Conservation (phyloP, 2,329 filamentous ascomycete species). For the Aspergillus calidoustus region DNA sequence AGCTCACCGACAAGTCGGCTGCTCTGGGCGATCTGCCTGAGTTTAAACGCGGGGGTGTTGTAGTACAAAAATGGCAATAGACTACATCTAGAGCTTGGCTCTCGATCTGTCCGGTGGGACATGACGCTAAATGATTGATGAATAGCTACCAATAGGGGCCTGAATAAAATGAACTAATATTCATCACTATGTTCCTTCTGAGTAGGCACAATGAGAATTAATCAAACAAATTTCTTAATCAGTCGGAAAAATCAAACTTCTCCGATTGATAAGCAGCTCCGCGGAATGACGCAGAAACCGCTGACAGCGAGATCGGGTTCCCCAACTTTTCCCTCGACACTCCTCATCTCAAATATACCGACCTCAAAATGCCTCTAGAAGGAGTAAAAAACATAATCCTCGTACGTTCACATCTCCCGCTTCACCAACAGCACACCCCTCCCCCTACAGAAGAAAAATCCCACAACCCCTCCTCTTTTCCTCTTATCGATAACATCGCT, state of each 20-base stretch:
- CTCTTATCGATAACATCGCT: constrained; percentile 46
- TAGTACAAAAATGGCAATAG: constrained; percentile 56
- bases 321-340: constrained; percentile 8
- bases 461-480: constrained; percentile 23
- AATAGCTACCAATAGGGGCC: constrained; percentile 11
- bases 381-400: constrained; percentile 50
- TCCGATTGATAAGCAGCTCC: constrained; percentile 34
- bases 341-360: constrained; percentile 1
- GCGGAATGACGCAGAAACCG: constrained; percentile 33
- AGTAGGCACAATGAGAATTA: background rate
- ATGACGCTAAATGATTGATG: background rate
- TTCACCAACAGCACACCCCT: background rate
- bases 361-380: constrained; percentile 43
- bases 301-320: constrained; percentile 24
- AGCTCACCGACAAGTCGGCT: constrained; percentile 59
- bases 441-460: constrained; percentile 11
- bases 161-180: background rate
- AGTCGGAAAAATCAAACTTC: background rate
- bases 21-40: constrained; percentile 53
- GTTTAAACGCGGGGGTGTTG: constrained; percentile 56
- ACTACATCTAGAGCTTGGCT: background rate
- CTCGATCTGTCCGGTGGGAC: background rate
- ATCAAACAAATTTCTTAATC: background rate
- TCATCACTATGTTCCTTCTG: background rate
- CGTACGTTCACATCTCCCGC: constrained; percentile 33